These are phyloP conservation scores for Nicotiana tabacum DNA, from an alignment of 257 asterid species.

Conservation along the genomic window DNA sequence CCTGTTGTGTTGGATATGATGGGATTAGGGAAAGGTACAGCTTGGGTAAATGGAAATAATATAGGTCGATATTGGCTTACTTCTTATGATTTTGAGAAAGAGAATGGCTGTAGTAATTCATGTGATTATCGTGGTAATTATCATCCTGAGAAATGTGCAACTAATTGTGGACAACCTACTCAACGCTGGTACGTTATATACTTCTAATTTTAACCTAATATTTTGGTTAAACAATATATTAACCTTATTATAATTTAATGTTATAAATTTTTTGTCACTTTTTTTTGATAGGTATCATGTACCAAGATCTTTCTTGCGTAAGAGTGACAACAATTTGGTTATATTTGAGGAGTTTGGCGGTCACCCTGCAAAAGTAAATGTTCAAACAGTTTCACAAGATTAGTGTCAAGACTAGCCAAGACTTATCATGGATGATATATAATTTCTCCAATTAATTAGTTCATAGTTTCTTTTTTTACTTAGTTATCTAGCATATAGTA, in stretches of 20 bases:
- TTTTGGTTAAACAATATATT: too few relatives aligned
- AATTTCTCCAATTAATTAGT: too few relatives aligned
- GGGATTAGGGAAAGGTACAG: constrained; percentile 36
- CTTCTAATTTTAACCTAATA: neutral
- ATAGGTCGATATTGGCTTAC: constrained; percentile 43
- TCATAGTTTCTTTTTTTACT: neutral
- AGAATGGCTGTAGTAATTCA: neutral
- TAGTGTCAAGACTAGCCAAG: neutral
- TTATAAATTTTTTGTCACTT: too few relatives aligned
- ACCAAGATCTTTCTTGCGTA: constrained; percentile 30
- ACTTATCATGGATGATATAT: neutral
- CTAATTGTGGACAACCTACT: constrained; percentile 31
- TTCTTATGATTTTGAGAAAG: neutral
- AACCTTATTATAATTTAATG: too few relatives aligned
- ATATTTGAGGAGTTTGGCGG: constrained; percentile 46
- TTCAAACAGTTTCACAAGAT: constrained; percentile 18
- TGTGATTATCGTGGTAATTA: constrained; percentile 33
- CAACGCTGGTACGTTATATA: constrained; percentile 26
- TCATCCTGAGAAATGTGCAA: constrained; percentile 15
- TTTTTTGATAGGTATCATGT: constrained; percentile 13
- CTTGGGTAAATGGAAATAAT: constrained; percentile 41
- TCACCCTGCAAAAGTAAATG: constrained; percentile 11
- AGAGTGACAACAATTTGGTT: constrained; percentile 19
- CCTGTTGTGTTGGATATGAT: constrained; percentile 38
- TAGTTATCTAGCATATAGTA: neutral